Conservation (phyloP, 2,329 filamentous ascomycete species). For the Aspergillus uvarum region DNA sequence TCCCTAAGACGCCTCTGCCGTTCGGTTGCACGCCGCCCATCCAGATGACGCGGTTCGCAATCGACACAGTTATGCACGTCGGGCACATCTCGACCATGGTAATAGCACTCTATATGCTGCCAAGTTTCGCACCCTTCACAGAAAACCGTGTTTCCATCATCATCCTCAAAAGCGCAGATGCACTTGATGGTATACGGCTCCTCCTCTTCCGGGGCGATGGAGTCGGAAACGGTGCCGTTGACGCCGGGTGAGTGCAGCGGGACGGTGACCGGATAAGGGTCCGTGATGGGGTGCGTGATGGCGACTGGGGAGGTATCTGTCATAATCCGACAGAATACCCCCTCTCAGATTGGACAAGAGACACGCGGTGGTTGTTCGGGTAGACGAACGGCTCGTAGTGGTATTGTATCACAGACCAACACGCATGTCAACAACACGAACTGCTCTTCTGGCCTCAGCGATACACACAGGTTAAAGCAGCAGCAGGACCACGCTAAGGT, state of each 20-base stretch:
- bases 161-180: conserved; percentile 89
- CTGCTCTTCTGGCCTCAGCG: conserved; percentile 2
- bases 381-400: conserved; percentile 14
- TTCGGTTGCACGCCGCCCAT: conserved; percentile 72
- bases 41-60: conserved; percentile 75
- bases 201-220: conserved; percentile 44
- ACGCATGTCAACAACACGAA: conserved; percentile 24
- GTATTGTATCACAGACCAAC: conserved; percentile 21
- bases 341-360: conserved; percentile 38
- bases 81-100: conserved; percentile 72
- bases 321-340: conserved; percentile 54
- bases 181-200: conserved; percentile 87
- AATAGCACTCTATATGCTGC: conserved; percentile 98
- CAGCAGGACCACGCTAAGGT: background rate
- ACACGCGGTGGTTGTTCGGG: conserved; percentile 23
- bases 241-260: conserved; percentile 43
- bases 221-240: conserved; percentile 46
- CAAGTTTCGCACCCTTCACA: conserved; percentile 95
- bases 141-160: conserved; percentile 96
- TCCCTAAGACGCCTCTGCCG: conserved; percentile 65
- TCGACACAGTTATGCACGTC: conserved; percentile 84
- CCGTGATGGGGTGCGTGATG: conserved; percentile 50
- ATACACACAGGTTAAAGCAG: background rate
- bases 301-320: conserved; percentile 53
- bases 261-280: conserved; percentile 48